A percentile compares a stretch with the other conserved stretches of the same genome.
Conservation (phyloP, 345 rosid species). For the Toxicodendron radicans region DNA sequence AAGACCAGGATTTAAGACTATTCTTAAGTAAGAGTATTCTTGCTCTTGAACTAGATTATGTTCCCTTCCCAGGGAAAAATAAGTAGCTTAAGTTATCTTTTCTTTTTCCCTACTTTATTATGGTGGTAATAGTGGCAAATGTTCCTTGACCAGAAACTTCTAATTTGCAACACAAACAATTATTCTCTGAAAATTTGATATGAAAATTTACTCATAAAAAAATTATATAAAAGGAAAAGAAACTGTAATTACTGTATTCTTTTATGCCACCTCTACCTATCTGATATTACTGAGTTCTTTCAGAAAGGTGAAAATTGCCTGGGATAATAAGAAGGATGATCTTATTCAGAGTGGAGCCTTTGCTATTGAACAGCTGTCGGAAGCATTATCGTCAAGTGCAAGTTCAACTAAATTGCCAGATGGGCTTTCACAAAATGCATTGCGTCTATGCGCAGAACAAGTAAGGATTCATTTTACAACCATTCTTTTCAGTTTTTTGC, state of each 20-base stretch:
- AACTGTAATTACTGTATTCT: background rate
- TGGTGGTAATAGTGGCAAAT: background rate
- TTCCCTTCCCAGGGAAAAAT: background rate
- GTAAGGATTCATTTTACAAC: constrained; percentile 34
- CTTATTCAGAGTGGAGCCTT: constrained; percentile 73
- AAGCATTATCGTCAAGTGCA: constrained; percentile 77
- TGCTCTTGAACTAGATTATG: background rate
- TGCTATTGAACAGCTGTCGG: constrained; percentile 85
- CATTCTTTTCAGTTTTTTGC: background rate
- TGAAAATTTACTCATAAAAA: background rate
- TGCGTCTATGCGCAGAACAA: constrained; percentile 74
- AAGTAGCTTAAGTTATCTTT: background rate
- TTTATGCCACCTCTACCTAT: constrained; percentile 6
- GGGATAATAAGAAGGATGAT: constrained; percentile 69
- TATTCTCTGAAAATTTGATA: background rate
- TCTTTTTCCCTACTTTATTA: background rate
- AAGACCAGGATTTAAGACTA: constrained; percentile 90
- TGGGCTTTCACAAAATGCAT: constrained; percentile 56
- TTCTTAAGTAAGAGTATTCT: constrained; percentile 48
- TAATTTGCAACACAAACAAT: background rate
- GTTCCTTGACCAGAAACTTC: background rate
- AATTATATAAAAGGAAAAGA: no score
- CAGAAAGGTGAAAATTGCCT: constrained; percentile 85
- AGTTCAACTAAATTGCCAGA: constrained; percentile 58
- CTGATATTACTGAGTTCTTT: constrained; percentile 20